Evolutionary conservation across 2,329 filamentous ascomycete genomes (phyloP), one percentile per base, ranked within the genome.

Genomic region (Aspergillus fructus): DNA sequence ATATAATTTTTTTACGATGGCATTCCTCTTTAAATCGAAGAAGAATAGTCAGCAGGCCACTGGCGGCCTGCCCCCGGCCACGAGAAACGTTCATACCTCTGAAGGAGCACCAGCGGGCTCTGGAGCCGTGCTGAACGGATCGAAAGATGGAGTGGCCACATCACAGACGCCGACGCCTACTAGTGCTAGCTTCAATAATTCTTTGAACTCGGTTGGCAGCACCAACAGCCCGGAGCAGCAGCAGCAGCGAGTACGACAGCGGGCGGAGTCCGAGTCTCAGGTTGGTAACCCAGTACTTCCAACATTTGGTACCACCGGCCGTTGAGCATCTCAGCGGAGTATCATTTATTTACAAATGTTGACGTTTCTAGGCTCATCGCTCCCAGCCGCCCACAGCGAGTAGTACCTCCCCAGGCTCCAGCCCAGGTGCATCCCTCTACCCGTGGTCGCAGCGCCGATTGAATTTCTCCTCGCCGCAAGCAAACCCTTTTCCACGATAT

Each of bases 391-490:
- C 81, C 64, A 83, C 84, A 64, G 88, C 85, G 15, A 30, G 24
- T 69, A 83, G 78, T 53, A 74, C 69, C 56, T 70, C 67, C 71
- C 78, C 63, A 49, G 68, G 67, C 33, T 71, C 75, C 63, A 83
- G 85, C 61, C 83, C 86, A 41, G 94, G 93, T 74, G 81, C 88
- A 41, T 91, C 91, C 5, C 85, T 96, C 54, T 99, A 97, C 71
- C 94, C 94, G 0, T 99, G 94, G 94, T 96, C 93, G 62, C 91
- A 96, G 72, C 87, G 91, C 59, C 87, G 90, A 55, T 76, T 99
- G 53, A 93, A 89, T 63, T 96, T 96, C 74, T 90, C 90, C 15
- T 87, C 91, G 5, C 84, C 88, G 3, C 88, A 92, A 68, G 84
- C 88, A 11, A 93, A 91, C 65, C 94, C 94, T 0, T 99, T 99